Conservation (phyloP, 2,329 filamentous ascomycete species). For the Daldinia eschscholtzii region DNA sequence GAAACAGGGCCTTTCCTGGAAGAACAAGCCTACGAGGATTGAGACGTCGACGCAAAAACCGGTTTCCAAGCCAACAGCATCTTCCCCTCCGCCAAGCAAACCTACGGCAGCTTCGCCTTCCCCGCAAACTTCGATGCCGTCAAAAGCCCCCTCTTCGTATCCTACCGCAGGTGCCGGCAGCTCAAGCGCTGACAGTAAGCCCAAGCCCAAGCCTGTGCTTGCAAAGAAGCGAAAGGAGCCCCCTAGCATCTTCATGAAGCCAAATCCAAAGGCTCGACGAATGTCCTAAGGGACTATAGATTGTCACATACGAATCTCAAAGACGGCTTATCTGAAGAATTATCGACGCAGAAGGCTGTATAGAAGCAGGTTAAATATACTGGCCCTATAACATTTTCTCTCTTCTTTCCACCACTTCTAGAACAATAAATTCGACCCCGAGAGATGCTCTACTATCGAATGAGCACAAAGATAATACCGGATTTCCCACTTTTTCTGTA, state of each 20-base stretch:
- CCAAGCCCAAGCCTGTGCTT: slow-evolving; percentile 26
- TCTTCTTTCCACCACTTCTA: not conserved
- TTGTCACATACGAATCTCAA: not conserved
- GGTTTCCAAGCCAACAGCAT: slow-evolving; percentile 19
- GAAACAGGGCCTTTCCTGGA: slow-evolving; percentile 30
- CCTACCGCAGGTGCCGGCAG: not conserved
- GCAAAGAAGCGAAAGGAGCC: slow-evolving; percentile 59
- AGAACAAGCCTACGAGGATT: slow-evolving; percentile 15
- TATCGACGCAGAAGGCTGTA: not conserved
- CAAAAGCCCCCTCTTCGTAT: not conserved
- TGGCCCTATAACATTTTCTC: not conserved
- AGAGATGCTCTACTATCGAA: not conserved
- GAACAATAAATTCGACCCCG: not conserved
- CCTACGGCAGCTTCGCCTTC: slow-evolving; percentile 1
- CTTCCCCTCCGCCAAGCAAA: slow-evolving; percentile 17
- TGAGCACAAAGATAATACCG: not conserved
- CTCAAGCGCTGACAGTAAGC: slow-evolving; percentile 10
- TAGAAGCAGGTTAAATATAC: no score
- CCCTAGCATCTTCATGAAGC: slow-evolving; percentile 65
- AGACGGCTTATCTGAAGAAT: not conserved
- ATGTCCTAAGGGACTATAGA: slow-evolving; percentile 20
- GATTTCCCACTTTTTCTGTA: not conserved
- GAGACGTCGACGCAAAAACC: slow-evolving; percentile 11
- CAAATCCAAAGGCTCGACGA: slow-evolving; percentile 55
- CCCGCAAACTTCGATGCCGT: not conserved